phyloP scores from a whole-genome alignment of 306 rosid species.

The Pterocarpus santalinus region DNA sequence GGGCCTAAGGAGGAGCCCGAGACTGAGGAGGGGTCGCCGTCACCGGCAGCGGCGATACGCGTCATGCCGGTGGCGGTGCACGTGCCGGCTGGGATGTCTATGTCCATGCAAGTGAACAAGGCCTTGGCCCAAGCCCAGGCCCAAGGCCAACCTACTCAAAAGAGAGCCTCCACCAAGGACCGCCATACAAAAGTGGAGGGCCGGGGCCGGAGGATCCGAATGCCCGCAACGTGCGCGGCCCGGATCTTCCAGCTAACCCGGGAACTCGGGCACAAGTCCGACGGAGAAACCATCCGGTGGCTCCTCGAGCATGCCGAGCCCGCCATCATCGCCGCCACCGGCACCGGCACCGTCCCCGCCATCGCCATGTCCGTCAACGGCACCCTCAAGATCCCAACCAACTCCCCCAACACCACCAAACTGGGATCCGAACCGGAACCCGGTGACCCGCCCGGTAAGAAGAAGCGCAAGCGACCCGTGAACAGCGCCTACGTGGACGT shows the following conservation, averaged over 20 bases:
- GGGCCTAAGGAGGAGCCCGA: slow-evolving; percentile 66
- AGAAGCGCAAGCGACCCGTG: slow-evolving; percentile 64
- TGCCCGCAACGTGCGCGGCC: slow-evolving; percentile 89
- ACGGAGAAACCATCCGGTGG: slow-evolving; percentile 93
- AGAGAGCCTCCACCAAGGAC: slow-evolving; percentile 75
- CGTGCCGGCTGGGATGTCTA: slow-evolving; percentile 39
- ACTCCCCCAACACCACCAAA: slow-evolving; percentile 34
- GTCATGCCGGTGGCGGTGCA: slow-evolving; percentile 53
- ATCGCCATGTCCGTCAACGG: slow-evolving; percentile 86
- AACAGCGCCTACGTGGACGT: slow-evolving; percentile 62
- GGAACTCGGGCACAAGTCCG: slow-evolving; percentile 88
- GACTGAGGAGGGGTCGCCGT: slow-evolving; percentile 30
- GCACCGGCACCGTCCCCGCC: slow-evolving; percentile 82
- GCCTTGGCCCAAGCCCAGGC: slow-evolving; percentile 31
- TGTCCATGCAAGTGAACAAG: slow-evolving; percentile 45
- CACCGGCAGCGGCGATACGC: slow-evolving; percentile 32
- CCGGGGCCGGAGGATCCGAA: slow-evolving; percentile 87
- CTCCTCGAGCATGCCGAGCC: slow-evolving; percentile 82
- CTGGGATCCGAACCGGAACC: slow-evolving; percentile 44
- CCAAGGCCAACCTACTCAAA: slow-evolving; percentile 39
- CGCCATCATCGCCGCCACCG: slow-evolving; percentile 85
- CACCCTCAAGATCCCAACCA: slow-evolving; percentile 77
- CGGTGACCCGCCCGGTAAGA: slow-evolving; percentile 55
- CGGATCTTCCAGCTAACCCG: slow-evolving; percentile 84
- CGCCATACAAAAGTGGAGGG: slow-evolving; percentile 91